Evolutionary conservation across 2,329 filamentous ascomycete species (phyloP).

Genomic region (Colletotrichum truncatum): DNA sequence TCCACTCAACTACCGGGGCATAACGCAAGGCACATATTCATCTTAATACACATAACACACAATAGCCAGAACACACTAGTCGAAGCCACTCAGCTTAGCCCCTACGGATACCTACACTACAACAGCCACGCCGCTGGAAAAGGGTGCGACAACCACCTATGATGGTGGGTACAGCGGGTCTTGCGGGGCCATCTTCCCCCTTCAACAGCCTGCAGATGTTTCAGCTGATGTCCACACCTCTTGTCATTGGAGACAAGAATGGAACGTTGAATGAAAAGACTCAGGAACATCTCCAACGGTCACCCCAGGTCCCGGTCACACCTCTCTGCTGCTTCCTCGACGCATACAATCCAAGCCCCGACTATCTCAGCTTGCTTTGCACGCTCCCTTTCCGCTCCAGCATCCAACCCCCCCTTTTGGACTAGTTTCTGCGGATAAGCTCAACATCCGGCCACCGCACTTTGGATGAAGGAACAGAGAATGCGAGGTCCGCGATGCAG

Average conservation of each 20-base stretch:
- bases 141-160: too few relatives aligned
- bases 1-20: conserved; percentile 2
- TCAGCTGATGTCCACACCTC: conserved; percentile 31
- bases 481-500: conserved; percentile 8
- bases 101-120: too few relatives aligned
- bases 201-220: conserved; percentile 26
- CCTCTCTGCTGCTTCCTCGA: neutral
- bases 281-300: conserved; percentile 26
- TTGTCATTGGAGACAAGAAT: conserved; percentile 30
- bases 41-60: neutral
- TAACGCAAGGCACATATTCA: conserved; percentile 3
- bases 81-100: neutral
- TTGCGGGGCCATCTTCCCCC: neutral
- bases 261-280: conserved; percentile 26
- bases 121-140: too few relatives aligned
- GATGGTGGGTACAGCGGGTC: neutral
- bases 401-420: neutral
- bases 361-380: neutral
- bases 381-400: neutral
- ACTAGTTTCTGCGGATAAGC: conserved; percentile 13
- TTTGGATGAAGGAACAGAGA: conserved; percentile 8
- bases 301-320: conserved; percentile 17
- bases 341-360: neutral
- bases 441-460: conserved; percentile 25
- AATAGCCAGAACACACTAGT: neutral